A percentile compares a stretch with the other conserved stretches of the same genome.
Evolutionary conservation across 139 green algal genomes (phyloP).

Genomic region (Tetradesmus lagerheimii): DNA sequence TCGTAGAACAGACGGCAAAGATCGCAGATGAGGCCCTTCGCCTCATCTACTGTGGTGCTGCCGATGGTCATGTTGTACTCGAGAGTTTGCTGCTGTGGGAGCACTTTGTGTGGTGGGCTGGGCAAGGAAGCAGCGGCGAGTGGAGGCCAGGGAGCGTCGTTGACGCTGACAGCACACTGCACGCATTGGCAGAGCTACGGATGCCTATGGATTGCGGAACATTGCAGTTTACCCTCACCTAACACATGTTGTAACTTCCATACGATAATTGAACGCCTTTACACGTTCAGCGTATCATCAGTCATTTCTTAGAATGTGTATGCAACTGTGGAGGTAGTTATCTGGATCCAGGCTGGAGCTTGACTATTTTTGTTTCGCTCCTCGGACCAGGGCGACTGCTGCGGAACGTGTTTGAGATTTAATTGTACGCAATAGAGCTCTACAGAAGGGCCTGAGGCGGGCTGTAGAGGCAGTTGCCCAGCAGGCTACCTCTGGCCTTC

Average conservation of each 20-base stretch:
- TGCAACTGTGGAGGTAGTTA: too few species aligned
- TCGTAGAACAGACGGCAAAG: conserved; percentile 88
- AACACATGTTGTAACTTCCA: neutral
- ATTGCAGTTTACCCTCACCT: neutral
- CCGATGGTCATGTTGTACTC: neutral
- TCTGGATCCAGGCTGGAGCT: neutral
- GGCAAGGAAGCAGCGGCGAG: neutral
- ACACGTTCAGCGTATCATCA: too few species aligned
- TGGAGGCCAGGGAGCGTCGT: neutral
- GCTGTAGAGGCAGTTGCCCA: neutral
- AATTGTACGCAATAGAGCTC: too few species aligned
- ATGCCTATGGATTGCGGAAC: neutral
- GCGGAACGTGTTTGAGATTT: too few species aligned
- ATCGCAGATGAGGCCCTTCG: conserved; percentile 86
- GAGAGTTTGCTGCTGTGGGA: neutral
- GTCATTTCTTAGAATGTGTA: too few species aligned
- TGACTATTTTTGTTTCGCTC: neutral
- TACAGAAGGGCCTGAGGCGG: too few species aligned
- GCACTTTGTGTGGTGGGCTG: neutral
- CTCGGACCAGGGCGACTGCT: neutral
- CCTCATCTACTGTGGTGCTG: conserved; percentile 65
- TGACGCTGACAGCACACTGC: neutral
- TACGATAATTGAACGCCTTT: neutral
- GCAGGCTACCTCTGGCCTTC: neutral
- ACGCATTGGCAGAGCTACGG: neutral